Percentiles rank a stretch among this genome's conserved stretches.
Evolutionary conservation across 2,329 filamentous ascomycete genomes (phyloP).

Genomic region (Penicillium sp.): DNA sequence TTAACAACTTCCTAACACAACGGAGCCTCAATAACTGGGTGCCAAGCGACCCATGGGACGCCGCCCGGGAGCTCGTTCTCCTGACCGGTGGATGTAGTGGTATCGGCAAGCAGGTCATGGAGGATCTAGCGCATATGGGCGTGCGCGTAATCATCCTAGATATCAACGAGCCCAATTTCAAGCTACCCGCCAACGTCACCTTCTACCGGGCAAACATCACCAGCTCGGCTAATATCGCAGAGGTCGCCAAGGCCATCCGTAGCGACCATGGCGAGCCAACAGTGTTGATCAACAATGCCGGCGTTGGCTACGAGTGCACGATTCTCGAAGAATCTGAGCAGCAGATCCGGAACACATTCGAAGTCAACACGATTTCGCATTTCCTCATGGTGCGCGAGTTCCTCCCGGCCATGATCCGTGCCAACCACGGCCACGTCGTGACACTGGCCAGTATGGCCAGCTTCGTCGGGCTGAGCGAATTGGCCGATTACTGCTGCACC

Average conservation of each 20-base stretch:
- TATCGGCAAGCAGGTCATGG: slow-evolving; percentile 40
- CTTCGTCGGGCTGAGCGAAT: slow-evolving; percentile 48
- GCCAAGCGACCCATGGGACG: slow-evolving; percentile 24
- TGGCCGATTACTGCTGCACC: slow-evolving; percentile 55
- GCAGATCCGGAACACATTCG: slow-evolving; percentile 50
- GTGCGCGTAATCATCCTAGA: slow-evolving; percentile 39
- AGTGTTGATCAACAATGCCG: slow-evolving; percentile 53
- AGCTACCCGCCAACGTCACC: slow-evolving; percentile 32
- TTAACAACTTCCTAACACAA: slow-evolving; percentile 31
- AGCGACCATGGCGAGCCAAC: slow-evolving; percentile 44
- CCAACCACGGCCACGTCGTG: slow-evolving; percentile 58
- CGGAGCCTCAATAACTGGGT: slow-evolving; percentile 35
- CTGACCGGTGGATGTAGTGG: slow-evolving; percentile 40
- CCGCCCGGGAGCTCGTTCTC: slow-evolving; percentile 34
- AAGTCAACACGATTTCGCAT: slow-evolving; percentile 54
- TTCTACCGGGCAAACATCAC: slow-evolving; percentile 44
- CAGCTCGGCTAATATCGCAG: slow-evolving; percentile 30
- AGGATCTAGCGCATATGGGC: slow-evolving; percentile 29
- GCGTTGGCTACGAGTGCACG: slow-evolving; percentile 48
- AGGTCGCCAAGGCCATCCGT: slow-evolving; percentile 41
- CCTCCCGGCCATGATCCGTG: slow-evolving; percentile 51
- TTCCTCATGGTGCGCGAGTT: slow-evolving; percentile 54
- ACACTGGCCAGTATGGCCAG: slow-evolving; percentile 57
- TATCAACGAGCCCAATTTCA: slow-evolving; percentile 34
- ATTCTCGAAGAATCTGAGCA: slow-evolving; percentile 49